Conservation (phyloP, 441 rosid genomes). For the Breynia disticha region DNA sequence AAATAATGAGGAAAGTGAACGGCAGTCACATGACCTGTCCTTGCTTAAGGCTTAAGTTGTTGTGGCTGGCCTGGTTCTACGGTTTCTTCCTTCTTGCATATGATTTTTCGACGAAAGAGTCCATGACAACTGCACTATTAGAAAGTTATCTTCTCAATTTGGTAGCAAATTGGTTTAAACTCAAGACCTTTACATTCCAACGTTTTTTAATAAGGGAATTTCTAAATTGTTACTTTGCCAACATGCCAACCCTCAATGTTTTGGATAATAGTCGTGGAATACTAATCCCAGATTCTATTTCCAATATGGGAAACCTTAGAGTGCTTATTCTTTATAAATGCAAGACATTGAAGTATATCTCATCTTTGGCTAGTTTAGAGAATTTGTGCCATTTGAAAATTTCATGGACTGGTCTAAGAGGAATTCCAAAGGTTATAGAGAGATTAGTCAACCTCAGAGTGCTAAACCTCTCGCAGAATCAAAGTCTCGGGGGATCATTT, state of each 20-base stretch:
- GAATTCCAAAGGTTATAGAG: neutral
- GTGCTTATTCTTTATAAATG: neutral
- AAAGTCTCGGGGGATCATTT: neutral
- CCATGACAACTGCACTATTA: neutral
- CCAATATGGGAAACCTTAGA: neutral
- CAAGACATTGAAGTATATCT: neutral
- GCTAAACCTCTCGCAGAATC: neutral
- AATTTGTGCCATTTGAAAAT: neutral
- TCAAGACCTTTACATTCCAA: constrained; percentile 11
- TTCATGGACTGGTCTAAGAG: neutral
- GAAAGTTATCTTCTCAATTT: neutral
- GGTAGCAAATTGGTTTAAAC: constrained; percentile 4
- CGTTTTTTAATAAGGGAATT: neutral
- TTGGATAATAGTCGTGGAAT: neutral
- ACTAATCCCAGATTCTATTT: neutral
- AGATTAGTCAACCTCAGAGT: too few relatives aligned
- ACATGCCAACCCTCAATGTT: neutral
- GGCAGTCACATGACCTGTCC: too few relatives aligned
- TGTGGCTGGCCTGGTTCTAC: too few relatives aligned
- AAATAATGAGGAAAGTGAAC: too few relatives aligned
- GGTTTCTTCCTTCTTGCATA: too few relatives aligned
- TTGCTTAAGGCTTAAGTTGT: too few relatives aligned
- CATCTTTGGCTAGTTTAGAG: neutral
- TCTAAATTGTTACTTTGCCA: neutral
- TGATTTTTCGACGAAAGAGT: too few relatives aligned